Evolutionary conservation across 2,329 filamentous ascomycete species (phyloP).

Genomic region (Hypomyces rosellus): DNA sequence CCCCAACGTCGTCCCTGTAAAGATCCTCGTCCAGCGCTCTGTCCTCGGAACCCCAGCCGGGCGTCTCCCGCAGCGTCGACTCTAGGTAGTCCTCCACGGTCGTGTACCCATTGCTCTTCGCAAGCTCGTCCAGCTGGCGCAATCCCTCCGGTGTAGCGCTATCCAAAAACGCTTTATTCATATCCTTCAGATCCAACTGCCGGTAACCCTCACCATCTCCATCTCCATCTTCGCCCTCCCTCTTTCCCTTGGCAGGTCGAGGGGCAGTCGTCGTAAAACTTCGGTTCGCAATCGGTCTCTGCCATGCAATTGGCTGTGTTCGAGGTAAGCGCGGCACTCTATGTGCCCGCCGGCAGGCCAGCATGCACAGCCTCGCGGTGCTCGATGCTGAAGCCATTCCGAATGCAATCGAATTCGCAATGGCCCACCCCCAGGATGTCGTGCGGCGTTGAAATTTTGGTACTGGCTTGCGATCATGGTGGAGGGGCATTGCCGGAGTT

Average conservation of each 20-base stretch:
- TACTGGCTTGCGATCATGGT: no score
- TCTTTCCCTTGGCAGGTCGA: constrained; percentile 20
- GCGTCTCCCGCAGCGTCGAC: constrained; percentile 21
- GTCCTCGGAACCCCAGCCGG: constrained; percentile 27
- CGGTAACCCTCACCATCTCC: constrained; percentile 16
- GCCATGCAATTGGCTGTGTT: constrained; percentile 19
- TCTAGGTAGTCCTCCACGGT: constrained; percentile 28
- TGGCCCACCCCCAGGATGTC: constrained; percentile 2
- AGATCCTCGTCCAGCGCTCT: constrained; percentile 27
- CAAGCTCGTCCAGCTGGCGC: constrained; percentile 29
- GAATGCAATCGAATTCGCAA: constrained; percentile 18
- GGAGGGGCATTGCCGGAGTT: no score
- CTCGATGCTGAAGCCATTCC: constrained; percentile 34
- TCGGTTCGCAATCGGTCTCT: constrained; percentile 17
- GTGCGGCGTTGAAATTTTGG: constrained; percentile 10
- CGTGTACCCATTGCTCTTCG: constrained; percentile 28
- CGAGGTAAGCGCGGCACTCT: constrained; percentile 18
- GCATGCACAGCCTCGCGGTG: constrained; percentile 31
- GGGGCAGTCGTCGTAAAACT: constrained; percentile 26
- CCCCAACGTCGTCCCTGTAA: constrained; percentile 24
- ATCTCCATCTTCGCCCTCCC: constrained; percentile 19
- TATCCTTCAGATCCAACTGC: constrained; percentile 23
- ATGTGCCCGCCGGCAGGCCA: constrained; percentile 27
- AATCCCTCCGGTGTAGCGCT: constrained; percentile 25
- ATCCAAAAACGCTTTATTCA: constrained; percentile 25